Evolutionary conservation across 2,329 filamentous ascomycete genomes (phyloP), one percentile per base, ranked within the genome.

Genomic region (Tolypocladium pustulatum): DNA sequence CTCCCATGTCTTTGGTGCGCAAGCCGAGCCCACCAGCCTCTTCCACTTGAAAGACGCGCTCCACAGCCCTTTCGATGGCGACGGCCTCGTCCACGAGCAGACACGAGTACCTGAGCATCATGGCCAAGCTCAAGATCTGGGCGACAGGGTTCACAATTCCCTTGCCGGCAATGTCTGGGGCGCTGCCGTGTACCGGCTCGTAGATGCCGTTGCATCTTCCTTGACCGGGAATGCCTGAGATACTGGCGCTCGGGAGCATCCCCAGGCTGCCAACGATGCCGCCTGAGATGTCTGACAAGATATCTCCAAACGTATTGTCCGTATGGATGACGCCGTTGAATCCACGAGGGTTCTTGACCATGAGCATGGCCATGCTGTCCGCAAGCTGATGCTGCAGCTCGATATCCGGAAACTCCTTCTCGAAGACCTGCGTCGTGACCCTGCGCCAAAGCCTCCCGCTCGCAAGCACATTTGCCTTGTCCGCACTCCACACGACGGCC

Each of bases 91-190:
- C 78, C 8, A 80, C 78, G 61, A 83, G 76, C 61, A 81, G 77
- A 55, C 89, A 78, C 1, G 86, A 89, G 73, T 90, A 90, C 67
- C 88, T 84, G 62, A 91, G 77, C 79, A 91, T 82, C 86, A 91
- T 88, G 58, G 85, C 85, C 32, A 89, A 73, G 55, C 86, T 89
- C 43, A 90, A 78, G 37, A 90, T 84, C 64, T 86, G 84, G 1
- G 86, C 43, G 25, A 49, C 43, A 13, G 43, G 43, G 43, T 49
- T 49, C 9, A 20, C 43, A 2, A 49, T 49, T 1, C 43, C 43
- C 43, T 49, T 49, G 25, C 43, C 43, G 13, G 43, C 43, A 49
- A 49, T 49, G 43, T 49, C 43, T 20, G 43, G 43, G 7, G 43
- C 43, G 13, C 43, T 49, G 22, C 43, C 43, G 43, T 49, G 43